A percentile compares a stretch with the other conserved stretches of the same genome.
Conservation (phyloP, 805 yeast species). For the Wickerhamiella parazyma region DNA sequence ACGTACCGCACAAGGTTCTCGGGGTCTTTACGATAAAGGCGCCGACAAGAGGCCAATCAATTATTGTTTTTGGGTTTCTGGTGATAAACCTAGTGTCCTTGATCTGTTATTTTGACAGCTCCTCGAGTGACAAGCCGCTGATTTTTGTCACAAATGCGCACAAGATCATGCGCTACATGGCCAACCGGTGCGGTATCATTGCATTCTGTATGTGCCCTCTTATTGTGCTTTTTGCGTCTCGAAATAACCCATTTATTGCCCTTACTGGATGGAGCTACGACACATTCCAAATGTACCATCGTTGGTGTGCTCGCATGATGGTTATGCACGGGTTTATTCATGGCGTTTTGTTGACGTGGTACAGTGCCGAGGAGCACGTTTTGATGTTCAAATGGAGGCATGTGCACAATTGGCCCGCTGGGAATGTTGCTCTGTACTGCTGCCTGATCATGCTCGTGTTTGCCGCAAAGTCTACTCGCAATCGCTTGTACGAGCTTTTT, state of each 20-base stretch:
- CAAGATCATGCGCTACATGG: slow-evolving; percentile 25
- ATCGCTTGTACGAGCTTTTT: slow-evolving; percentile 43
- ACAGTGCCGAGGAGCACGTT: slow-evolving; percentile 17
- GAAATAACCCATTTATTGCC: slow-evolving; percentile 54
- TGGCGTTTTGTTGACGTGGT: slow-evolving; percentile 24
- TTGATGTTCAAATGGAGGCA: slow-evolving; percentile 21
- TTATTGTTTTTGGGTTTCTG: slow-evolving; percentile 27
- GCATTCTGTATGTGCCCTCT: slow-evolving; percentile 36
- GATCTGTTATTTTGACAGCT: slow-evolving; percentile 17
- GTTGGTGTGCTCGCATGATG: slow-evolving; percentile 38
- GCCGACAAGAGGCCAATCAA: slow-evolving; percentile 33
- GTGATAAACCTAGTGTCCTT: slow-evolving; percentile 22
- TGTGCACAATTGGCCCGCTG: slow-evolving; percentile 29
- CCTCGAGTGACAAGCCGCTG: slow-evolving; percentile 12
- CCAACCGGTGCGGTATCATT: slow-evolving; percentile 37
- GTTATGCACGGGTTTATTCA: slow-evolving; percentile 35
- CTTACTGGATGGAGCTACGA: slow-evolving; percentile 51
- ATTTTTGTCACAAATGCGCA: slow-evolving; percentile 28
- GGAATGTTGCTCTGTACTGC: slow-evolving; percentile 32
- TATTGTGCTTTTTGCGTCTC: slow-evolving; percentile 46
- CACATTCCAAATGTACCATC: slow-evolving; percentile 48
- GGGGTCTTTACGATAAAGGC: slow-evolving; percentile 16
- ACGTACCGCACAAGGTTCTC: slow-evolving; percentile 19
- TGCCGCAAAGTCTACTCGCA: slow-evolving; percentile 38
- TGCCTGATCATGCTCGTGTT: slow-evolving; percentile 33